Base-by-base conservation (phyloP, 495 filamentous ascomycete species). In the Aspergillus funiculosus region DNA sequence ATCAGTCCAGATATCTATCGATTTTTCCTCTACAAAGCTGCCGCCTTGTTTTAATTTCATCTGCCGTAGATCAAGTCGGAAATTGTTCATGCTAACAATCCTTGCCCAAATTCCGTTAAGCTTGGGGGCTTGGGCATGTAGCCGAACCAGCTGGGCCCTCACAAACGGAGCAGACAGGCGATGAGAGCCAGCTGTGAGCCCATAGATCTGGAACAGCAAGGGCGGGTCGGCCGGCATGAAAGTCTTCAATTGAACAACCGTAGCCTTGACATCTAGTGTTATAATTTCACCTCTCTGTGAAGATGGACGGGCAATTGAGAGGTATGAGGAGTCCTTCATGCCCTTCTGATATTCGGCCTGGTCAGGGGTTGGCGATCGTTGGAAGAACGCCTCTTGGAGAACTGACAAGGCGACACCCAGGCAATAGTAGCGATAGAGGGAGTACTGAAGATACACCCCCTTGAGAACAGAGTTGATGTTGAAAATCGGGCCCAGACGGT, bases 371-470 rank as follows among this genome's bases (percentile, higher is more conserved):
- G 42, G 49, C 19, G 62, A 46, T 0, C 70, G 68, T 26, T 68
- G 74, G 53, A 77, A 69, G 58, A 96, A 86, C 5, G 89, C 86
- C 46, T 82, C 80, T 41, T 76, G 74, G 9, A 98, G 63, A 6
- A 94, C 85, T 46, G 80, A 82, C 15, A 75, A 63, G 20, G 94
- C 94, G 36, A 97, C 77, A 8, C 84, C 85, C 20, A 91, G 72
- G n/a, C 89, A 82, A 57, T 95, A 97, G 57, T 94, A 91, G 4
- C 91, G 82, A 60, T 94, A 96, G 1, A 99, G 74, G 3, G 94
- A 97, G 57, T 96, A 97, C 24, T 94, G 84, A 3, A 94, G 51
- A 46, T 84, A 80, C 2, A 99, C 57, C 6, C 83, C 85, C 57
- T 82, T 85, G 21, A 90, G 71, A 30, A 85, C 73, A 1, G 89